These are phyloP conservation scores for Calocybe gambosa DNA, from an alignment of 1,284 basidiomycete species.

Conservation along the genomic window DNA sequence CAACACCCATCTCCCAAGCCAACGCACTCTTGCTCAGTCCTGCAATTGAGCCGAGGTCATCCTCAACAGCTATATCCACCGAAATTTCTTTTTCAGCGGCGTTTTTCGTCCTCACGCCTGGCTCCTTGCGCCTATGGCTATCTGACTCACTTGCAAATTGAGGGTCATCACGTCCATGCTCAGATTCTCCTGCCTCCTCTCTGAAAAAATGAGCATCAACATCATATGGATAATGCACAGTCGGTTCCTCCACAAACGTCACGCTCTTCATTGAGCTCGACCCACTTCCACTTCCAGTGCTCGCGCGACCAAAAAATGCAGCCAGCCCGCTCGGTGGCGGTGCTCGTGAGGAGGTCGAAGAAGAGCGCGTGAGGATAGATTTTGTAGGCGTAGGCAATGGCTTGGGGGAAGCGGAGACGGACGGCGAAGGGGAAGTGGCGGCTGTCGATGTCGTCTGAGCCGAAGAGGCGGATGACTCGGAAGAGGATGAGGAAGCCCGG, in stretches of 20 bases:
- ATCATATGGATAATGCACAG: constrained; percentile 33
- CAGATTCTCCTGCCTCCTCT: constrained; percentile 6
- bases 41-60: neutral
- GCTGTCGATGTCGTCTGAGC: constrained; percentile 3
- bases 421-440: neutral
- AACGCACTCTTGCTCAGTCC: constrained; percentile 8
- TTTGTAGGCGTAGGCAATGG: constrained; percentile 22
- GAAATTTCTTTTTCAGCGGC: neutral
- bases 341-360: constrained; percentile 13
- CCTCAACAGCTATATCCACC: constrained; percentile 1
- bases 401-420: constrained; percentile 8
- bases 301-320: constrained; percentile 10
- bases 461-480: constrained; percentile 8
- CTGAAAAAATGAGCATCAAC: constrained; percentile 11
- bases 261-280: constrained; percentile 37
- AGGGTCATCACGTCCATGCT: neutral
- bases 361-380: constrained; percentile 35
- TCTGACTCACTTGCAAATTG: neutral
- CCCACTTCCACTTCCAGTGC: constrained; percentile 3
- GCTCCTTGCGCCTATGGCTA: neutral
- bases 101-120: neutral
- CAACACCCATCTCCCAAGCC: constrained; percentile 26
- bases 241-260: constrained; percentile 43
- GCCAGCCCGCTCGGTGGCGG: constrained; percentile 7
- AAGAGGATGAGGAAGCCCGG: constrained; percentile 15